These are phyloP conservation scores for Borovskyia barvae DNA, from an alignment of 208 protist genomes.

Conservation along the genomic window DNA sequence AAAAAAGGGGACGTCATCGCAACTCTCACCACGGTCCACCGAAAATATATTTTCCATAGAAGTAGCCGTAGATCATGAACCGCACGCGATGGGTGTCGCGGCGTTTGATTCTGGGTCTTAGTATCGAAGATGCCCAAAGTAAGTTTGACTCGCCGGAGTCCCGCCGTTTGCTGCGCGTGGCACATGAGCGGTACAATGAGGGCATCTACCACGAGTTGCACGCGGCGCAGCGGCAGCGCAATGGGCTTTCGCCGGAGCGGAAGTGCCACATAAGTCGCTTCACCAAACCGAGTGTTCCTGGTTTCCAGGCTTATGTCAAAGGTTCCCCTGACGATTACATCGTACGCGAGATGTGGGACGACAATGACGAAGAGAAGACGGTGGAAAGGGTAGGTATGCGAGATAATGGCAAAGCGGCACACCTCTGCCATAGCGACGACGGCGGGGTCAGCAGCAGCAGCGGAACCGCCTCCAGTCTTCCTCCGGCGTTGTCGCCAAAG, in stretches of 20 bases:
- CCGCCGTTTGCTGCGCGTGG: constrained; percentile 57
- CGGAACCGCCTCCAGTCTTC: not conserved
- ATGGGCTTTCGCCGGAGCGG: constrained; percentile 57
- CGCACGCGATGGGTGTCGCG: constrained; percentile 23
- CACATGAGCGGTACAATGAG: constrained; percentile 81
- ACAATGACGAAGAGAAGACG: constrained; percentile 2
- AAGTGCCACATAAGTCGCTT: constrained; percentile 80
- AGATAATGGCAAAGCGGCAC: no score
- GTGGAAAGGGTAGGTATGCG: no score
- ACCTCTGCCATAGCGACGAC: constrained; percentile 1
- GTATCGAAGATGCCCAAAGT: constrained; percentile 85
- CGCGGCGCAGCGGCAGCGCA: constrained; percentile 64
- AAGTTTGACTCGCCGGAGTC: constrained; percentile 82
- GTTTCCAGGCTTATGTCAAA: constrained; percentile 86
- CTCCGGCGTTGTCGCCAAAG: constrained; percentile 15
- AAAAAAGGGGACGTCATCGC: no score
- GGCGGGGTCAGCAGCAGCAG: constrained; percentile 5
- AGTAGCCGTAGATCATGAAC: constrained; percentile 28
- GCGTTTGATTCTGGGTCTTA: constrained; percentile 83
- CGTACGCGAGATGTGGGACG: constrained; percentile 69
- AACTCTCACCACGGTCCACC: not conserved
- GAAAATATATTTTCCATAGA: not conserved
- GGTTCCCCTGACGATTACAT: constrained; percentile 66
- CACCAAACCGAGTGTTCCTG: constrained; percentile 68
- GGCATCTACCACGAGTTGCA: constrained; percentile 83